These are phyloP conservation scores for Hypomontagnella submonticulosa DNA, from an alignment of 495 filamentous ascomycete genomes.

Conservation along the genomic window DNA sequence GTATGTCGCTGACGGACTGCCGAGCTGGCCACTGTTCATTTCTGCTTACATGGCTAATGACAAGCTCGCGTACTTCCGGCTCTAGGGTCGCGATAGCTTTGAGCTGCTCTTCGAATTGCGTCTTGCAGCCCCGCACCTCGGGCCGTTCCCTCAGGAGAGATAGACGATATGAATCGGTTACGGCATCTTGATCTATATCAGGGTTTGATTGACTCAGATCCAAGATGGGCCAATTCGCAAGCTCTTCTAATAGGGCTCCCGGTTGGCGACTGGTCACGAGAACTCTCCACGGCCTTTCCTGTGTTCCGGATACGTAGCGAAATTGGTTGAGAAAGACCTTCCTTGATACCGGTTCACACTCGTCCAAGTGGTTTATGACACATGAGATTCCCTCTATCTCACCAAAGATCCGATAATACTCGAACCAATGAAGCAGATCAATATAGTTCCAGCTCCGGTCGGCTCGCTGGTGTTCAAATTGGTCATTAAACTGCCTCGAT, in stretches of 20 bases:
- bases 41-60: neutral
- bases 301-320: constrained; percentile 2
- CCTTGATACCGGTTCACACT: constrained; percentile 19
- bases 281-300: constrained; percentile 23
- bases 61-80: constrained; percentile 6
- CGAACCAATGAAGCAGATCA: constrained; percentile 34
- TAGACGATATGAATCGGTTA: neutral
- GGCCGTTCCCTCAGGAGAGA: neutral
- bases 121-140: neutral
- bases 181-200: neutral
- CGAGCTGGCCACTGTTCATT: constrained; percentile 4
- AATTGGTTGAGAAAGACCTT: constrained; percentile 19
- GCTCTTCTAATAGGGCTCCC: constrained; percentile 11
- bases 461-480: neutral
- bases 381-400: constrained; percentile 16
- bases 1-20: constrained; percentile 8
- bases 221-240: constrained; percentile 9
- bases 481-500: neutral
- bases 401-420: constrained; percentile 7
- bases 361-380: constrained; percentile 38
- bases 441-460: constrained; percentile 32
- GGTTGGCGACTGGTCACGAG: constrained; percentile 18
- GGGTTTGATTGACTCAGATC: neutral
- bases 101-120: constrained; percentile 1
- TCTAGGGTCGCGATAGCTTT: neutral